Evolutionary conservation across 345 rosid species (phyloP).

Genomic region (Laguncularia racemosa): DNA sequence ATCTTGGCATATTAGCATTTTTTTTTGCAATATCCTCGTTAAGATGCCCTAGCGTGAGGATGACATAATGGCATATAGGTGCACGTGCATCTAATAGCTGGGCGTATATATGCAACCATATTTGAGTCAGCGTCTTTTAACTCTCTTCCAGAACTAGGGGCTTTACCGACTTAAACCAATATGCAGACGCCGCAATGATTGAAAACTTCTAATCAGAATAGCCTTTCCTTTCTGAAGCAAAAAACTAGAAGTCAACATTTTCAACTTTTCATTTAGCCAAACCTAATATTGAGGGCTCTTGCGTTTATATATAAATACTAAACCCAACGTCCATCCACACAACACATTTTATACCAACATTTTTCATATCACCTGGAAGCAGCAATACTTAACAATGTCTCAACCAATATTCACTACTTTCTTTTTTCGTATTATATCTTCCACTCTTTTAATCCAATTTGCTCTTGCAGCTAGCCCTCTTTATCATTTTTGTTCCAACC

Average conservation of each 20-base stretch:
- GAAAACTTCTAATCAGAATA: no score
- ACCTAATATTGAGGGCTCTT: background rate
- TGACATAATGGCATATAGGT: no score
- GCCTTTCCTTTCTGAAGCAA: background rate
- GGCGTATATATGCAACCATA: no score
- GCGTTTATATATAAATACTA: background rate
- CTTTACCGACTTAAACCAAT: no score
- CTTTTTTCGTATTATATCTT: constrained; percentile 2
- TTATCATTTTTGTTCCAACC: constrained; percentile 31
- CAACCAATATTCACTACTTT: constrained; percentile 3
- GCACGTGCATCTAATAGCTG: no score
- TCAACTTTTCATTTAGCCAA: background rate
- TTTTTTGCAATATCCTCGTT: no score
- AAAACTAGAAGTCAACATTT: background rate
- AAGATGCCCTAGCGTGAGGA: no score
- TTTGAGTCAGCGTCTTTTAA: no score
- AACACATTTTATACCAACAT: background rate
- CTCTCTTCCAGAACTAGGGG: no score
- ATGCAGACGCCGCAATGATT: no score
- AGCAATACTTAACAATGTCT: constrained; percentile 14
- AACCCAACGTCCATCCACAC: background rate
- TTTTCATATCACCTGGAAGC: background rate
- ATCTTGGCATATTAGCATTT: no score
- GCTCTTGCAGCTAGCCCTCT: constrained; percentile 23
- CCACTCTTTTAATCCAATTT: constrained; percentile 23